phyloP scores from a whole-genome alignment of 768 basidiomycete species.

The Amanita rimosa region DNA sequence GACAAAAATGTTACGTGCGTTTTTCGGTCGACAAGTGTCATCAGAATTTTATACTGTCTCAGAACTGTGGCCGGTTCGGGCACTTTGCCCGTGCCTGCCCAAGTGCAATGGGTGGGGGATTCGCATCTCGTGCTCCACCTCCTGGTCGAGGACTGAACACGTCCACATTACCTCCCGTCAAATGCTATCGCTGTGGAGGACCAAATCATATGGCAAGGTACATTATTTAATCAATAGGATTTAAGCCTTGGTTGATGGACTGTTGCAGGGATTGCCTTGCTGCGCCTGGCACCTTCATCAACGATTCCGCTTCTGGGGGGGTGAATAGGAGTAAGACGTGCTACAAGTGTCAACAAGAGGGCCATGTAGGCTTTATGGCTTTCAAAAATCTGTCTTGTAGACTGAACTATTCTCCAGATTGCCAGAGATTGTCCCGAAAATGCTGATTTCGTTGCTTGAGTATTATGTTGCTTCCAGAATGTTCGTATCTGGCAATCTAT shows the following conservation, averaged over 20 bases:
- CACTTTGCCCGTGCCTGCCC: slow-evolving; percentile 76
- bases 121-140: slow-evolving; percentile 60
- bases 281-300: slow-evolving; percentile 43
- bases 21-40: neutral
- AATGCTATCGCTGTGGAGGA: slow-evolving; percentile 85
- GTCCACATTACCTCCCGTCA: slow-evolving; percentile 69
- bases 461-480: slow-evolving; percentile 1
- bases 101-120: slow-evolving; percentile 30
- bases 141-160: slow-evolving; percentile 68
- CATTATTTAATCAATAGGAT: slow-evolving; percentile 3
- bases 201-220: slow-evolving; percentile 83
- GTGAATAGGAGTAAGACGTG: slow-evolving; percentile 68
- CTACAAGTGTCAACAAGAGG: slow-evolving; percentile 82
- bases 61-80: slow-evolving; percentile 77
- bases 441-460: slow-evolving; percentile 38
- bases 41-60: neutral
- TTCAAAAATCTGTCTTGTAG: neutral
- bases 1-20: slow-evolving; percentile 79
- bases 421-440: slow-evolving; percentile 56
- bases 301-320: slow-evolving; percentile 31
- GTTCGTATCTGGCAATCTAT: neutral
- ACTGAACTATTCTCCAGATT: slow-evolving; percentile 27
- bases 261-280: slow-evolving; percentile 64
- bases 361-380: slow-evolving; percentile 48
- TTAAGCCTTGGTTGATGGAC: neutral